Conservation (phyloP, 2,329 filamentous ascomycete genomes). For the Colletotrichum sp. region DNA sequence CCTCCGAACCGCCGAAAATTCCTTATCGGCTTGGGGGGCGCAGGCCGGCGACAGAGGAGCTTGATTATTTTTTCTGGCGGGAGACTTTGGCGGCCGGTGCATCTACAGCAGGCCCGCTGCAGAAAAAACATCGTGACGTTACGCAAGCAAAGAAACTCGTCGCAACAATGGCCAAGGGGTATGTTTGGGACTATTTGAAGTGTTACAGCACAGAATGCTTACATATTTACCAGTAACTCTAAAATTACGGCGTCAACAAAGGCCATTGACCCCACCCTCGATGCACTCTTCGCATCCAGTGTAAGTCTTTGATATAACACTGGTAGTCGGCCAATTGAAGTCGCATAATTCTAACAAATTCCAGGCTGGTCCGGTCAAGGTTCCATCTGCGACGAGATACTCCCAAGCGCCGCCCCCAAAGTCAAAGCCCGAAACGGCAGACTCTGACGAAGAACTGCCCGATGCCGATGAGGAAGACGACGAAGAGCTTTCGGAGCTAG, state of each 20-base stretch:
- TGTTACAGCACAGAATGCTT: background rate
- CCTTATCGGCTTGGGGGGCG: slow-evolving; percentile 6
- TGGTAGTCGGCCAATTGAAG: background rate
- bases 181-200: background rate
- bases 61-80: slow-evolving; percentile 2
- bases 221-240: background rate
- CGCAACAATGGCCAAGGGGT: slow-evolving; percentile 25
- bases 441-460: slow-evolving; percentile 34
- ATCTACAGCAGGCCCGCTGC: slow-evolving; percentile 9
- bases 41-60: slow-evolving; percentile 6
- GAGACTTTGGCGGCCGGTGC: background rate
- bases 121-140: background rate
- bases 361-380: slow-evolving; percentile 58
- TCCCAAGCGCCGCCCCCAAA: slow-evolving; percentile 36
- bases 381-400: slow-evolving; percentile 51
- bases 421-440: slow-evolving; percentile 31
- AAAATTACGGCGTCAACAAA: slow-evolving; percentile 51
- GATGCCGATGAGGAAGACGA: slow-evolving; percentile 34
- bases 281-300: slow-evolving; percentile 75
- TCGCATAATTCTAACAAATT: slow-evolving; percentile 21
- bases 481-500: slow-evolving; percentile 20
- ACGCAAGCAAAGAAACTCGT: background rate
- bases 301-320: slow-evolving; percentile 52
- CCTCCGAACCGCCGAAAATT: slow-evolving; percentile 4
- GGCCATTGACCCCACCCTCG: slow-evolving; percentile 71